Conservation (phyloP, 139 green algal species). For the Eudorina sp. region DNA sequence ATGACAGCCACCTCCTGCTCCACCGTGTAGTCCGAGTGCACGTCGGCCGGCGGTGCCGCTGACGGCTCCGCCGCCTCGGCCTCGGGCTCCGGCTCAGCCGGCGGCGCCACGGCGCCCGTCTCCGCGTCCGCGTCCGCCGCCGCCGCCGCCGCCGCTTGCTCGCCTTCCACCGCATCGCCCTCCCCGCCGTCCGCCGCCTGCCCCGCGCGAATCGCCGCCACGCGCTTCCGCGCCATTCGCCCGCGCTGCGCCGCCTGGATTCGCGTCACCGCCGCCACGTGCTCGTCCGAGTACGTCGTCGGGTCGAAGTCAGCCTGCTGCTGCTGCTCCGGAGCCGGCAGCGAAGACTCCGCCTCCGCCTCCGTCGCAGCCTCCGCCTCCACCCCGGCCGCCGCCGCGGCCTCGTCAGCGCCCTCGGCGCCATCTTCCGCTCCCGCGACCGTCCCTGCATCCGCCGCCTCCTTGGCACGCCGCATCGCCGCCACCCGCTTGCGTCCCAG, state of each 20-base stretch:
- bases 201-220: background rate
- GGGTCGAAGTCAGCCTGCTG: background rate
- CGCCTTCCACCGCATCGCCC: background rate
- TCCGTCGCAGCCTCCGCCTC: background rate
- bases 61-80: background rate
- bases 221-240: slow-evolving; percentile 9
- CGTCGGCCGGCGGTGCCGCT: background rate
- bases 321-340: too few relatives aligned
- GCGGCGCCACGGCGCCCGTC: too few relatives aligned
- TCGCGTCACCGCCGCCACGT: slow-evolving; percentile 31
- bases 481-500: slow-evolving; percentile 42
- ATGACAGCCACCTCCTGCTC: slow-evolving; percentile 46
- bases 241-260: slow-evolving; percentile 47
- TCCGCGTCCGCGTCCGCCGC: too few relatives aligned
- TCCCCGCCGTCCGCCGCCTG: background rate
- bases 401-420: background rate
- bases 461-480: background rate
- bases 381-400: background rate
- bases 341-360: too few relatives aligned
- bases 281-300: background rate
- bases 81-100: background rate
- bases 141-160: background rate
- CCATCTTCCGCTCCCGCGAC: background rate
- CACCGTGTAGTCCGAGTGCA: background rate
- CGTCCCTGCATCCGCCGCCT: background rate